A percentile compares a stretch with the other conserved stretches of the same genome.
phyloP scores from a whole-genome alignment of 192 early-diverging fungal species.

The Coemansia interrupta region DNA sequence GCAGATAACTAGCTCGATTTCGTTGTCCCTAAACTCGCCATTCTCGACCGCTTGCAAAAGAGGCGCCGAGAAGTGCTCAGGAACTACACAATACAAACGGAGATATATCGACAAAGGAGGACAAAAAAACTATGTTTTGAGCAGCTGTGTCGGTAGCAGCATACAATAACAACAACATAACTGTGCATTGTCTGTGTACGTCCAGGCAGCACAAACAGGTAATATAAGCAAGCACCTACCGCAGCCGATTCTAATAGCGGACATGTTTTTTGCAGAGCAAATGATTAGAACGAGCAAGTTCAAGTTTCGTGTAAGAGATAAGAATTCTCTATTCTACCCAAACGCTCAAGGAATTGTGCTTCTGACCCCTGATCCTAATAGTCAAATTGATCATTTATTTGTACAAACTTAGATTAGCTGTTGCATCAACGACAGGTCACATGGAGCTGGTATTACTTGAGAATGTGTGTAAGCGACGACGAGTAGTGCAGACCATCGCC shows the following conservation, averaged over 20 bases:
- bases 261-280: constrained; percentile 8
- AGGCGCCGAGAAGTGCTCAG: constrained; percentile 76
- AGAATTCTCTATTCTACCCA: too few species aligned
- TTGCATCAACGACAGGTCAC: not conserved
- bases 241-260: constrained; percentile 38
- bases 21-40: constrained; percentile 56
- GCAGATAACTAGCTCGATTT: constrained; percentile 59
- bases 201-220: too few species aligned
- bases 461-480: constrained; percentile 4
- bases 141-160: not conserved
- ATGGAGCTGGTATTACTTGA: not conserved
- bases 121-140: not conserved
- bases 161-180: not conserved
- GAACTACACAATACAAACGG: constrained; percentile 44
- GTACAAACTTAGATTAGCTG: not conserved
- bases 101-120: not conserved
- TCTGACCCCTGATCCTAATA: not conserved
- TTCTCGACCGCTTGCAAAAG: constrained; percentile 60
- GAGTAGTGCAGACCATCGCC: constrained; percentile 10
- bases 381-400: not conserved
- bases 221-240: constrained; percentile 15
- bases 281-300: not conserved
- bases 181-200: not conserved
- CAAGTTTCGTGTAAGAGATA: too few species aligned
- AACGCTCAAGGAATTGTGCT: too few species aligned